Evolutionary conservation across 2,329 filamentous ascomycete species (phyloP).

Genomic region (Clarireedia paspali): DNA sequence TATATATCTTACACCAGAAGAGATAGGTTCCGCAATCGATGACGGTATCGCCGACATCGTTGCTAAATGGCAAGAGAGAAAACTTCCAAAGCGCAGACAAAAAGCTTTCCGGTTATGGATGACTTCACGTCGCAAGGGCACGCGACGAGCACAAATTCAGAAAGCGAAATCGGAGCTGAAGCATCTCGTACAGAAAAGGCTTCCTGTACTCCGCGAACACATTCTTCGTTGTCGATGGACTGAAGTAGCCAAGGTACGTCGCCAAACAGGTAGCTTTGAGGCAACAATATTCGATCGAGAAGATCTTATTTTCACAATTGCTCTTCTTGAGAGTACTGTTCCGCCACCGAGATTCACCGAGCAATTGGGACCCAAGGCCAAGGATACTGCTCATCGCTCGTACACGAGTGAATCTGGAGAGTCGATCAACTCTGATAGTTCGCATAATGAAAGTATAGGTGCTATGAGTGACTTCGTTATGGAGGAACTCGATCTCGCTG

Average conservation of each 20-base stretch:
- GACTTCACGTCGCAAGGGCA: constrained; percentile 37
- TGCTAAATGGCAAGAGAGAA: constrained; percentile 49
- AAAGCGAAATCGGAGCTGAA: constrained; percentile 36
- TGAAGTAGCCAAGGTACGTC: constrained; percentile 42
- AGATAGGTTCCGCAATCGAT: constrained; percentile 46
- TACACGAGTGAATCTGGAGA: constrained; percentile 22
- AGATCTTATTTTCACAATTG: constrained; percentile 42
- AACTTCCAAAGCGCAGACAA: constrained; percentile 45
- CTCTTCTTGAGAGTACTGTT: constrained; percentile 36
- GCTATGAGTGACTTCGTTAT: constrained; percentile 44
- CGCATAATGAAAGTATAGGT: constrained; percentile 33
- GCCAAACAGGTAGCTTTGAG: constrained; percentile 53
- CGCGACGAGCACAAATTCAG: constrained; percentile 36
- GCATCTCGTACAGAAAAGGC: constrained; percentile 38
- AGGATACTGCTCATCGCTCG: constrained; percentile 9
- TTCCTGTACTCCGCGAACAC: constrained; percentile 47
- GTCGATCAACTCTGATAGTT: constrained; percentile 17
- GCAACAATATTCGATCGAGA: constrained; percentile 55
- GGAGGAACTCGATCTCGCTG: constrained; percentile 21
- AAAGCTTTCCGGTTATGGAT: constrained; percentile 58
- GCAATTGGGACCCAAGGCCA: constrained; percentile 8
- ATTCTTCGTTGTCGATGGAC: constrained; percentile 47
- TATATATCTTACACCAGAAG: constrained; percentile 34
- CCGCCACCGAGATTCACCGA: constrained; percentile 31
- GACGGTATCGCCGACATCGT: constrained; percentile 43